A percentile compares a stretch with the other conserved stretches of the same genome.
phyloP scores from a whole-genome alignment of 2,329 filamentous ascomycete species.

The Camptophora hylomeconis region DNA sequence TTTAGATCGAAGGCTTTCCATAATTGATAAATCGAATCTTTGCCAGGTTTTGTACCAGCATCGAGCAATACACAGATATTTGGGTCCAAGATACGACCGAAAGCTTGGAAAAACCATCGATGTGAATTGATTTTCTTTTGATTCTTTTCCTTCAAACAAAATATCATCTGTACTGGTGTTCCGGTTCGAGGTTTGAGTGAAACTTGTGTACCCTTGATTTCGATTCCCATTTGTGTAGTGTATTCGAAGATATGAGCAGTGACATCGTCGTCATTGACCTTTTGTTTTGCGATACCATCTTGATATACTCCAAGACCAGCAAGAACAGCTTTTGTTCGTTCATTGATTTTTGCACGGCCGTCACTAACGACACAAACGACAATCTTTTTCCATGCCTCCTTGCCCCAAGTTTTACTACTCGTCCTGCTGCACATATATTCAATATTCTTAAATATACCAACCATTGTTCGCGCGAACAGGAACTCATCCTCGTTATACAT shows the following conservation, averaged over 20 bases:
- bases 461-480: constrained; percentile 88
- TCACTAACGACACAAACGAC: constrained; percentile 97
- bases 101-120: constrained; percentile 97
- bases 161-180: constrained; percentile 89
- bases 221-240: constrained; percentile 50
- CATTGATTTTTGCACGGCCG: constrained; percentile 92
- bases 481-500: constrained; percentile 99
- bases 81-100: constrained; percentile 79
- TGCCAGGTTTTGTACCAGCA: constrained; percentile 87
- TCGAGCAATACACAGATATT: constrained; percentile 96
- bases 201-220: constrained; percentile 83
- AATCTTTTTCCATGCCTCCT: constrained; percentile 99
- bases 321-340: constrained; percentile 73
- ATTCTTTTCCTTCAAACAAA: constrained; percentile 98
- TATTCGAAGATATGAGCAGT: constrained; percentile 92
- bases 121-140: constrained; percentile 99
- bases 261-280: constrained; percentile 92
- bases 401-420: constrained; percentile 94
- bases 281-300: constrained; percentile 95
- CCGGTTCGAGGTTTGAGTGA: constrained; percentile 66
- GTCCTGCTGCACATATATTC: constrained; percentile 93
- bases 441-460: constrained; percentile 95
- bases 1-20: constrained; percentile 98
- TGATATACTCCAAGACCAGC: constrained; percentile 95
- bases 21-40: constrained; percentile 89